Evolutionary conservation across 768 basidiomycete species (phyloP).

Genomic region (Baorangia bicolor): DNA sequence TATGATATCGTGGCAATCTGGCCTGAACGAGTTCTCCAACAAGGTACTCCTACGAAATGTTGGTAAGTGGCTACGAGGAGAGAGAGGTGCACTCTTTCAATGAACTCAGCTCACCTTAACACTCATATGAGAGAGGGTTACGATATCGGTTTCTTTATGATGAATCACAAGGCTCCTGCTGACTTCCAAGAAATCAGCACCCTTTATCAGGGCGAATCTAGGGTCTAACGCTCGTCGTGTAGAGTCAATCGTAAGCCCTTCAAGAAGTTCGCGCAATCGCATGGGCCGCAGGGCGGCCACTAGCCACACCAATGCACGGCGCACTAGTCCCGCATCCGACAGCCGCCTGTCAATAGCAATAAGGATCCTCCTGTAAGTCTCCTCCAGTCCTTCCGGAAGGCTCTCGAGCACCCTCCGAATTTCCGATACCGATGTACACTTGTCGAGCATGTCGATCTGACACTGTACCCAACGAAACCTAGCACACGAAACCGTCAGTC

Average conservation of each 20-base stretch:
- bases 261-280: constrained; percentile 5
- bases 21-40: not conserved
- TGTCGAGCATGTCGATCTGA: constrained; percentile 12
- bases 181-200: not conserved
- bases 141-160: constrained; percentile 6
- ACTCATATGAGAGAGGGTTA: constrained; percentile 17
- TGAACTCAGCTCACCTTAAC: constrained; percentile 8
- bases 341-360: not conserved
- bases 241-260: constrained; percentile 6
- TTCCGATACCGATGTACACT: not conserved
- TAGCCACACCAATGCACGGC: constrained; percentile 12
- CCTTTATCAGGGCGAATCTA: not conserved
- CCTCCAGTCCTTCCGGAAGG: constrained; percentile 19
- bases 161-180: constrained; percentile 9
- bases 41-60: constrained; percentile 10
- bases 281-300: constrained; percentile 9
- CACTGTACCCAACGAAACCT: constrained; percentile 21
- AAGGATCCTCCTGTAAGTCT: constrained; percentile 24
- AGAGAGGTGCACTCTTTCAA: not conserved
- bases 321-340: not conserved
- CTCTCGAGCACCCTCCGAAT: constrained; percentile 3
- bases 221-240: constrained; percentile 1
- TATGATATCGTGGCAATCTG: constrained; percentile 1
- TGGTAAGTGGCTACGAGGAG: not conserved
- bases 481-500: not conserved